A percentile compares a stretch with the other conserved stretches of the same genome.
phyloP scores from a whole-genome alignment of 1,284 basidiomycete species.

The Leccinum fuscescens region DNA sequence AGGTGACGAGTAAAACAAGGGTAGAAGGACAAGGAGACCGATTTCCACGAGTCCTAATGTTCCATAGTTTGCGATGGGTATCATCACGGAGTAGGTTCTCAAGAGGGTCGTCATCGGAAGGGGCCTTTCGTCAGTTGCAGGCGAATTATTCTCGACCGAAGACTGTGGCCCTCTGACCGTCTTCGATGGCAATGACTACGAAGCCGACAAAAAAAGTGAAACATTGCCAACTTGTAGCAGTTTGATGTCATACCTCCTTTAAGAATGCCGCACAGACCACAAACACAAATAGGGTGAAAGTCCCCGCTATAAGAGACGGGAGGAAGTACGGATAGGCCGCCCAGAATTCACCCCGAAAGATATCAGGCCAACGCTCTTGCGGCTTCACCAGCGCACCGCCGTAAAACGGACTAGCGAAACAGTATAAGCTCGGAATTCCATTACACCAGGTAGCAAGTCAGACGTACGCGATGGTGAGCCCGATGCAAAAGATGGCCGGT shows the following conservation, averaged over 20 bases:
- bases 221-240: neutral
- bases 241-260: constrained; percentile 47
- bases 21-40: constrained; percentile 60
- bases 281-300: constrained; percentile 54
- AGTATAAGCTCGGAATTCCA: constrained; percentile 50
- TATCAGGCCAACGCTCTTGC: constrained; percentile 43
- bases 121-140: constrained; percentile 2
- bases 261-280: constrained; percentile 54
- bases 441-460: neutral
- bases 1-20: constrained; percentile 68
- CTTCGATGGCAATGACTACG: constrained; percentile 27
- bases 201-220: neutral
- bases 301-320: constrained; percentile 56
- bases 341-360: constrained; percentile 50
- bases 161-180: neutral
- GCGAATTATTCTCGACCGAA: neutral
- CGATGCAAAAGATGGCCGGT: constrained; percentile 26
- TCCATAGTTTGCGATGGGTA: constrained; percentile 67
- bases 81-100: constrained; percentile 44
- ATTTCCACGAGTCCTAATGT: constrained; percentile 67
- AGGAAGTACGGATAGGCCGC: constrained; percentile 54
- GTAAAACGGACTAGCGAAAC: constrained; percentile 42
- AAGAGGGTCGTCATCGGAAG: constrained; percentile 41
- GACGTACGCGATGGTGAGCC: constrained; percentile 27
- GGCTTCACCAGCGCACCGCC: constrained; percentile 49